Base-by-base conservation (phyloP, 345 rosid genomes). In the Acer campestre region DNA sequence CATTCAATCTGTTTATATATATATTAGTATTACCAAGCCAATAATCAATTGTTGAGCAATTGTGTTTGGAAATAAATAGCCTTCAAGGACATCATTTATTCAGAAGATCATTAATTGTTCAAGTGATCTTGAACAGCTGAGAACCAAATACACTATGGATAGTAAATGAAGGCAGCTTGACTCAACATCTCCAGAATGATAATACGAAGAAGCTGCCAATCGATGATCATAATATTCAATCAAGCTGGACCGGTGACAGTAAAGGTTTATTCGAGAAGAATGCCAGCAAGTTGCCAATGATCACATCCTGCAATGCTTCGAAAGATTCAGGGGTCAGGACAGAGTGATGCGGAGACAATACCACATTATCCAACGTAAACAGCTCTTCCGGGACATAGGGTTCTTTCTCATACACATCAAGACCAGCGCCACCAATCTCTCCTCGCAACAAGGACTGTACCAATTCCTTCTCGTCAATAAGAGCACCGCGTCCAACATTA, bases 321-420 rank as follows among this genome's bases (percentile, higher is more conserved):
- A 92, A 58, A 23, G 87, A 84, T 82, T 88, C 93, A 0, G 90
- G 85, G 3, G 98, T 94, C n/a, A 40, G 1, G 46, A 82, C 85
- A 13, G 89, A 89, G 10, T 67, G 0, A 80, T 90, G 97, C 0
- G 94, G 97, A 40, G 97, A 91, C 81, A 93, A 75, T 18, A 91
- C 95, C n/a, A 91, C 97, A 76, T 87, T 93, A 40, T 94, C 92
- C 84, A 91, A 66, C 10, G 75, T 75, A 11, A 78, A 81, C 31
- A 93, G 80, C 77, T 88, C 90, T 53, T 80, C 56, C 0, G 95
- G 92, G 56, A 91, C 85, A 74, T 77, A 8, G 55, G 95, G 97
- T 71, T 94, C 97, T 2, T 90, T 75, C 88, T 90, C 94, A 79
- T 90, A 90, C 82, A 94, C 94, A 81, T 94, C 97, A 70, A 94